phyloP scores from a whole-genome alignment of 352 stramenopile species.

The Phytophthora lateralis region DNA sequence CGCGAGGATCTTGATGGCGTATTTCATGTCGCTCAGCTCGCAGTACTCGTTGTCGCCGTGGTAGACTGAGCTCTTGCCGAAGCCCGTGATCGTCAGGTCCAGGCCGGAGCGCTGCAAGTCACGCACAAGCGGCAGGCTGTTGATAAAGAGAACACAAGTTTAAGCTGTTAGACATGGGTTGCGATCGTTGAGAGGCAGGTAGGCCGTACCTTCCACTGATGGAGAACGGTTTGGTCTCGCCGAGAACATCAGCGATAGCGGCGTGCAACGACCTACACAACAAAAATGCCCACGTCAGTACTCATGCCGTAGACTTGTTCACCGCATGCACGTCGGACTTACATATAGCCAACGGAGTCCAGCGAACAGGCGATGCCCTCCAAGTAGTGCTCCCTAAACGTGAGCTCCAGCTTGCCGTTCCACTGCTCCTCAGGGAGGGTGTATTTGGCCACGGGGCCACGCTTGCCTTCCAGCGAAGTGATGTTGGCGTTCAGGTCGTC shows the following conservation, averaged over 20 bases:
- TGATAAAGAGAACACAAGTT: neutral
- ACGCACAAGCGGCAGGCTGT: conserved; percentile 64
- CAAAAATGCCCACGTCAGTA: neutral
- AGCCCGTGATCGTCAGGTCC: conserved; percentile 74
- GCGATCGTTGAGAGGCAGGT: neutral
- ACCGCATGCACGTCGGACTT: conserved; percentile 1
- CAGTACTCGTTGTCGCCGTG: conserved; percentile 93
- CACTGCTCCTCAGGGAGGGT: conserved; percentile 78
- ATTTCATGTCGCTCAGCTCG: conserved; percentile 80
- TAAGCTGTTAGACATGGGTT: neutral
- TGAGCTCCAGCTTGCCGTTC: conserved; percentile 86
- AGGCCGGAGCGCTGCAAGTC: conserved; percentile 72
- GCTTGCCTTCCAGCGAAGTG: conserved; percentile 69
- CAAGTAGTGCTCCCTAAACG: conserved; percentile 74
- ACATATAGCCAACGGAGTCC: conserved; percentile 84
- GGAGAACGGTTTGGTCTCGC: conserved; percentile 83
- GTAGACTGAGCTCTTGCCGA: conserved; percentile 82
- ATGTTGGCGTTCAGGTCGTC: conserved; percentile 87
- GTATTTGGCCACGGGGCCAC: conserved; percentile 90
- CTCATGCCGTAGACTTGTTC: neutral
- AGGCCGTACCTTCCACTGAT: conserved; percentile 82
- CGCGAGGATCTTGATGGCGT: conserved; percentile 88
- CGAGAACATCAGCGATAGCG: conserved; percentile 78
- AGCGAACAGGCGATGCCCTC: conserved; percentile 92
- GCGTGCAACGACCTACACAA: conserved; percentile 57